Conservation (phyloP, 495 filamentous ascomycete species). For the Neurospora sp. region DNA sequence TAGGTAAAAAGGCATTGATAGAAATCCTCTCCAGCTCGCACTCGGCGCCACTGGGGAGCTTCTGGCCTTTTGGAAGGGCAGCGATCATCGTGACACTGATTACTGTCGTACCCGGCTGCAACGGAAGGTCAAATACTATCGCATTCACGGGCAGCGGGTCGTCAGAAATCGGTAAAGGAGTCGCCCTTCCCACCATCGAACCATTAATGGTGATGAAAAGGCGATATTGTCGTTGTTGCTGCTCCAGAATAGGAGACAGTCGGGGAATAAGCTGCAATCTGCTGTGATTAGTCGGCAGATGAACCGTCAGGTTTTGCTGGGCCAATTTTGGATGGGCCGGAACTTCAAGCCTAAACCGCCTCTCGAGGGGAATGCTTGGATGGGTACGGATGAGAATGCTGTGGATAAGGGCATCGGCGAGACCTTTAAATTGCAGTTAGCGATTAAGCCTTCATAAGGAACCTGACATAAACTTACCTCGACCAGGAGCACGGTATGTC, state of each 20-base stretch:
- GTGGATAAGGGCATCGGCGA: conserved; percentile 50
- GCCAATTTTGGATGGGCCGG: conserved; percentile 48
- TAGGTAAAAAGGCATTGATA: conserved; percentile 18
- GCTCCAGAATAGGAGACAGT: conserved; percentile 39
- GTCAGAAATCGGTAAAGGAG: conserved; percentile 31
- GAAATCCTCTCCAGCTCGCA: conserved; percentile 60
- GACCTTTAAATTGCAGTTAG: conserved; percentile 11
- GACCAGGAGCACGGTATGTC: conserved; percentile 36
- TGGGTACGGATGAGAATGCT: conserved; percentile 58
- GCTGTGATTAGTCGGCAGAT: conserved; percentile 50
- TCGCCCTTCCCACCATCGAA: conserved; percentile 49
- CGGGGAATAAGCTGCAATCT: conserved; percentile 56
- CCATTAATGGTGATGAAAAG: conserved; percentile 27
- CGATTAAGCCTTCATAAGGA: not conserved
- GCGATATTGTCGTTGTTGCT: conserved; percentile 30
- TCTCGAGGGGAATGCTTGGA: conserved; percentile 45
- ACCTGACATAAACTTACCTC: conserved; percentile 32
- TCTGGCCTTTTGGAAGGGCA: conserved; percentile 49
- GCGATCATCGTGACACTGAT: conserved; percentile 57
- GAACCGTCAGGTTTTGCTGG: conserved; percentile 60
- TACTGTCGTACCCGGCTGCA: conserved; percentile 53
- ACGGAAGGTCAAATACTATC: conserved; percentile 49
- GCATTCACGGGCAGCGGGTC: conserved; percentile 35
- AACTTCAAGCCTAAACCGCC: conserved; percentile 45
- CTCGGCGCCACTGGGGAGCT: conserved; percentile 42